Evolutionary conservation across 257 asterid genomes (phyloP).

Genomic region (Nicotiana tomentosiformis): DNA sequence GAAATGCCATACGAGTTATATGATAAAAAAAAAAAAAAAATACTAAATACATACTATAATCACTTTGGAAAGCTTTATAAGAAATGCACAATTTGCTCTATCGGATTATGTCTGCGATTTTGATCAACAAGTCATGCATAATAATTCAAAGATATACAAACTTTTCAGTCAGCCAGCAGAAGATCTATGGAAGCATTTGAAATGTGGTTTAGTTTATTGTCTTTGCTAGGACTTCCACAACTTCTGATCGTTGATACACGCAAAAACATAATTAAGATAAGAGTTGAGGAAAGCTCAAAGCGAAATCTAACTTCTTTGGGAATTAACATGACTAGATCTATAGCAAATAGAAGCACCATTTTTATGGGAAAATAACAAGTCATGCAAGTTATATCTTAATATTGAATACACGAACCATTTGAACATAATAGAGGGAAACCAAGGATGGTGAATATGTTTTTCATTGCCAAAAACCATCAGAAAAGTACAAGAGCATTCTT

Average conservation of each 20-base stretch:
- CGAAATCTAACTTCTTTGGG: neutral
- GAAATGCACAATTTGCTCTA: neutral
- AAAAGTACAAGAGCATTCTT: neutral
- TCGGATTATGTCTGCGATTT: neutral
- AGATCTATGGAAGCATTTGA: neutral
- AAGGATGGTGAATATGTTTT: neutral
- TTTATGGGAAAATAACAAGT: neutral
- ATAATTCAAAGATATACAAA: neutral
- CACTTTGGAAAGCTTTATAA: neutral
- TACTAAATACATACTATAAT: neutral
- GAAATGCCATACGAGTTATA: no score
- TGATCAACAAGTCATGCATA: neutral
- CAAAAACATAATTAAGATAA: neutral
- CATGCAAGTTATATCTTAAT: neutral
- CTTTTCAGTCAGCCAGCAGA: neutral
- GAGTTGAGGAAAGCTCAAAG: neutral
- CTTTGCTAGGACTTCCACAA: neutral
- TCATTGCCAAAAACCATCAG: neutral
- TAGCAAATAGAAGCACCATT: neutral
- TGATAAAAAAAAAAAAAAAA: no score
- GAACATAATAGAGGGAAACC: neutral
- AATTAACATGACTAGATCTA: neutral
- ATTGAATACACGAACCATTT: neutral
- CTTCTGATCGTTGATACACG: neutral
- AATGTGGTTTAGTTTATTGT: neutral